Conservation (phyloP, 176 grass and related monocot species). For the Carex myosuroides region DNA sequence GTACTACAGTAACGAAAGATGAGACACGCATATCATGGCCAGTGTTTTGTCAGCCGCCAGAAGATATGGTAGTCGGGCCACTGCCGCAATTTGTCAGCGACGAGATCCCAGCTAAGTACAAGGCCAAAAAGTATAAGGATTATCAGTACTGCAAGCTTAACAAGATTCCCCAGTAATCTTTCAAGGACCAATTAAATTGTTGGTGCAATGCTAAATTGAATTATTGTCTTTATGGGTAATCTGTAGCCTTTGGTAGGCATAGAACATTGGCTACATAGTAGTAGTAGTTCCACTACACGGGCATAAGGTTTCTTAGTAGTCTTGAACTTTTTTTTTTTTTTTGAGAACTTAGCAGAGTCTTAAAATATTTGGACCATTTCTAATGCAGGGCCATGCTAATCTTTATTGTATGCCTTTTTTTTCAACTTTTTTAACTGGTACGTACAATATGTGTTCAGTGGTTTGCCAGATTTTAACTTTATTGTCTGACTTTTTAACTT, state of each 20-base stretch:
- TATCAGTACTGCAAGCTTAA: constrained; percentile 83
- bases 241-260: background rate
- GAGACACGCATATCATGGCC: constrained; percentile 79
- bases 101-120: constrained; percentile 45
- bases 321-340: too few species aligned
- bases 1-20: constrained; percentile 53
- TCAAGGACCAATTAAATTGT: background rate
- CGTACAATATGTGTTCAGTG: too few species aligned
- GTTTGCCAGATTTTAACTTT: too few species aligned
- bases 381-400: too few species aligned
- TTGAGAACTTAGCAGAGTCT: too few species aligned
- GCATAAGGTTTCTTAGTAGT: too few species aligned
- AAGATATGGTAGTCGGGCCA: constrained; percentile 43
- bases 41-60: constrained; percentile 50
- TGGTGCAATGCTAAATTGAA: background rate
- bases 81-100: constrained; percentile 39
- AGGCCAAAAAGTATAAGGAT: constrained; percentile 72
- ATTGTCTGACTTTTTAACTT: too few species aligned
- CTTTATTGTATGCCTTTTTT: too few species aligned
- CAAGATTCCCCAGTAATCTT: constrained; percentile 54
- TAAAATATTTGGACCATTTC: too few species aligned
- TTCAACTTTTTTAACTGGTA: too few species aligned
- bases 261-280: background rate
- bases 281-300: background rate
- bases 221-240: background rate